These are phyloP conservation scores for Auricularia sp. DNA, from an alignment of 768 basidiomycete genomes.

Conservation along the genomic window DNA sequence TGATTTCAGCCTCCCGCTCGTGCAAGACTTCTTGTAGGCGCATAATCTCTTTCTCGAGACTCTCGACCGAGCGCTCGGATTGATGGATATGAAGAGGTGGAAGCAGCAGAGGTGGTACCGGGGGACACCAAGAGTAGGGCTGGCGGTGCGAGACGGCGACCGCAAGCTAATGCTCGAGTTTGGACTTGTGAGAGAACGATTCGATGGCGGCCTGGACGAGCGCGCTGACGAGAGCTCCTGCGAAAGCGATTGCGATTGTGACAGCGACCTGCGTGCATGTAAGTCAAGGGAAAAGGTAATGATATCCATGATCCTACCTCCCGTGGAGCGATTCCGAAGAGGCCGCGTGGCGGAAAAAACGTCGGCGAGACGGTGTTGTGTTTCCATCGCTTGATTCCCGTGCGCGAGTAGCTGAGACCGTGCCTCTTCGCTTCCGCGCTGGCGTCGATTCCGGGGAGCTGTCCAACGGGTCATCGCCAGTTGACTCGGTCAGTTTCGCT, in stretches of 20 bases:
- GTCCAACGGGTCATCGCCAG: constrained; percentile 25
- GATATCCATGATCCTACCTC: constrained; percentile 41
- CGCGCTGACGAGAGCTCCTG: constrained; percentile 90
- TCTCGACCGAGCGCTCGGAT: constrained; percentile 66
- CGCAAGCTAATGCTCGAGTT: constrained; percentile 49
- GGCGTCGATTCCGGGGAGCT: constrained; percentile 43
- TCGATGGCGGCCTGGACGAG: constrained; percentile 69
- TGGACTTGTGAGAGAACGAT: constrained; percentile 7
- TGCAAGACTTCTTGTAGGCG: constrained; percentile 86
- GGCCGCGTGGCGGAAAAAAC: constrained; percentile 84
- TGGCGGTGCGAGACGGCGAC: constrained; percentile 37
- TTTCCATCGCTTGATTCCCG: constrained; percentile 5
- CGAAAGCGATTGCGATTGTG: constrained; percentile 91
- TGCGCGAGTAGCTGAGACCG: constrained; percentile 4
- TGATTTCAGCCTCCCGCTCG: constrained; percentile 88
- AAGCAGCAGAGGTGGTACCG: constrained; percentile 37
- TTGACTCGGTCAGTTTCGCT: constrained; percentile 51
- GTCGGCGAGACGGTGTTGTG: constrained; percentile 46
- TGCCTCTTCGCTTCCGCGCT: constrained; percentile 29
- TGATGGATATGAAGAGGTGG: constrained; percentile 11
- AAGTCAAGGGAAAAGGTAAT: constrained; percentile 12
- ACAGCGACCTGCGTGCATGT: constrained; percentile 56
- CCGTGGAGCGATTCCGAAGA: constrained; percentile 81
- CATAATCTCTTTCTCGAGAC: constrained; percentile 93
- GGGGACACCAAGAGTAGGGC: constrained; percentile 19